Evolutionary conservation across 805 yeast species (phyloP).

Genomic region (Metschnikowia amazonensis): DNA sequence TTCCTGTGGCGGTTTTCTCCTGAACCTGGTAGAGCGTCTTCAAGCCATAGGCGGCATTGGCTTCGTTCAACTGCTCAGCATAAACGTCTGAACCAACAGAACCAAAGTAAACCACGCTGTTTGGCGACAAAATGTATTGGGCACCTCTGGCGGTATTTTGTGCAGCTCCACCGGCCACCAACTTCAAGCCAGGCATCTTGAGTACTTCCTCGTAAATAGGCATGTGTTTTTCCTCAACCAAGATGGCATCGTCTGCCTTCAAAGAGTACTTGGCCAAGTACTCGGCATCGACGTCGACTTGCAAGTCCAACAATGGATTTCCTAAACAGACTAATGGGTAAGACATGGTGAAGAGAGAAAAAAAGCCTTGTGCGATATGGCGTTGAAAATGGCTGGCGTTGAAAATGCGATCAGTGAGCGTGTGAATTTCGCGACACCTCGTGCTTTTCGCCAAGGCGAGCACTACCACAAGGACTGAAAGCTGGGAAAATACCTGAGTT

Average conservation of each 20-base stretch:
- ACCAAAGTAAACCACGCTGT: constrained; percentile 90
- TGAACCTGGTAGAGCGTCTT: constrained; percentile 81
- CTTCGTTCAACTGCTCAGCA: constrained; percentile 73
- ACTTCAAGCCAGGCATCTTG: constrained; percentile 52
- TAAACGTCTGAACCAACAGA: constrained; percentile 92
- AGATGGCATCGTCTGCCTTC: constrained; percentile 91
- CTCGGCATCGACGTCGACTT: constrained; percentile 64
- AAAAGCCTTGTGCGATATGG: background rate
- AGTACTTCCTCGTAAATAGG: constrained; percentile 82
- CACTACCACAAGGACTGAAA: no score
- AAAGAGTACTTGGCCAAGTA: constrained; percentile 77
- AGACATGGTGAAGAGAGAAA: constrained; percentile 38
- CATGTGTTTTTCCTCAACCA: constrained; percentile 78
- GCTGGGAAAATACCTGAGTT: no score
- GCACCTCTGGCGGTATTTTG: constrained; percentile 99
- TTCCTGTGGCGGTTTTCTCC: constrained; percentile 80
- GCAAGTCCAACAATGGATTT: constrained; percentile 87
- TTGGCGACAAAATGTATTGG: constrained; percentile 77
- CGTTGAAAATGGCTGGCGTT: no score
- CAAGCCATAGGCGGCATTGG: constrained; percentile 87
- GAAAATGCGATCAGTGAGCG: no score
- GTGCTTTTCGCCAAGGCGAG: no score
- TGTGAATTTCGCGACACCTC: no score
- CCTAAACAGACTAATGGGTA: constrained; percentile 80
- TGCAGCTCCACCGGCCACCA: constrained; percentile 99